A percentile compares a stretch with the other conserved stretches of the same genome.
phyloP scores from a whole-genome alignment of 306 rosid species.

The Cucurbita ficifolia region DNA sequence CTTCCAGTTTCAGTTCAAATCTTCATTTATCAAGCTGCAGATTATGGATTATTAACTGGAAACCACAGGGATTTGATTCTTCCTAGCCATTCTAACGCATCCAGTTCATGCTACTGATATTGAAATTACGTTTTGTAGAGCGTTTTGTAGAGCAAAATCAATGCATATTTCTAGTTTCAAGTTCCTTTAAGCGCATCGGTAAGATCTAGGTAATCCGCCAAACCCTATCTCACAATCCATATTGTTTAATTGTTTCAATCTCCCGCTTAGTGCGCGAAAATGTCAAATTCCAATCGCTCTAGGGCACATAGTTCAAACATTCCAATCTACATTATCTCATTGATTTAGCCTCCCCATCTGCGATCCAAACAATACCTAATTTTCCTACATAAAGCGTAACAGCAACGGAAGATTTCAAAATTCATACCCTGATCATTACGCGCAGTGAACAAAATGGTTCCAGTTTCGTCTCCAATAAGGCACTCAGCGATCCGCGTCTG shows the following conservation, averaged over 20 bases:
- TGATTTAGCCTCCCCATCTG: not conserved
- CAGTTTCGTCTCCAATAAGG: conserved; percentile 75
- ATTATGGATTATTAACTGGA: not conserved
- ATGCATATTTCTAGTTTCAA: not conserved
- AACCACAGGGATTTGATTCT: not conserved
- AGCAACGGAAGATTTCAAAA: not conserved
- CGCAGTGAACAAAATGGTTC: conserved; percentile 66
- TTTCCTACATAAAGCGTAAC: not conserved
- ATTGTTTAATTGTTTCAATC: not conserved
- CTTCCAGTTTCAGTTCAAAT: not conserved
- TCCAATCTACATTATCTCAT: not conserved
- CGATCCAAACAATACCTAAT: not conserved
- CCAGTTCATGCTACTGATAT: not conserved
- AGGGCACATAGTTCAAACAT: not conserved
- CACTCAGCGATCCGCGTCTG: conserved; percentile 80
- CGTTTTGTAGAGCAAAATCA: not conserved
- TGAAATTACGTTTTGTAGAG: not conserved
- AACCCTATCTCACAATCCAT: not conserved
- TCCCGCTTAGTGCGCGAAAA: not conserved
- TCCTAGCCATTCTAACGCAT: not conserved
- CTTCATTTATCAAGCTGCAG: not conserved
- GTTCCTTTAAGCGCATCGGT: not conserved
- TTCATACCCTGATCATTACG: conserved; percentile 65
- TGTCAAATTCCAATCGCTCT: not conserved
- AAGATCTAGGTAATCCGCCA: not conserved